phyloP scores from a whole-genome alignment of 2,329 filamentous ascomycete species.

The Aspergillus proliferans region DNA sequence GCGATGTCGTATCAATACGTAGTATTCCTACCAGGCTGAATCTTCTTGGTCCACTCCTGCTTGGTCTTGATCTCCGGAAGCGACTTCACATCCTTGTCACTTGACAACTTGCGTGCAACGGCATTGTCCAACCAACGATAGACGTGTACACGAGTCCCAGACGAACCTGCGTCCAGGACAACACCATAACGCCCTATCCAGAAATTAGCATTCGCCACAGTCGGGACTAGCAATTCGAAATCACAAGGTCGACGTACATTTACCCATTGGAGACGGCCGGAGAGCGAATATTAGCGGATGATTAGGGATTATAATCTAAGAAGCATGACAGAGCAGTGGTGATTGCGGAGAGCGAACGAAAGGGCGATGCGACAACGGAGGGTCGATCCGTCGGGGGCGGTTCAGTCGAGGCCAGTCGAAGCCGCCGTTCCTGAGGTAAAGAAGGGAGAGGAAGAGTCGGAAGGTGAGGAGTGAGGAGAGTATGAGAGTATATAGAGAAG shows the following conservation, averaged over 20 bases:
- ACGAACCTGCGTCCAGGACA: slow-evolving; percentile 95
- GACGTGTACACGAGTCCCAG: slow-evolving; percentile 87
- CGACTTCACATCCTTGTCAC: slow-evolving; percentile 54
- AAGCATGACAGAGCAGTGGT: slow-evolving; percentile 25
- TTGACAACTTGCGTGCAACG: slow-evolving; percentile 57
- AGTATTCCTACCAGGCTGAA: slow-evolving; percentile 62
- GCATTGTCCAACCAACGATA: slow-evolving; percentile 85
- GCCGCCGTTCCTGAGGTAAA: background rate
- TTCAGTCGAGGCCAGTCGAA: background rate
- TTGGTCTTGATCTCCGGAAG: slow-evolving; percentile 78
- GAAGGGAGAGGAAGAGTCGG: background rate
- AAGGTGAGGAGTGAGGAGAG: background rate
- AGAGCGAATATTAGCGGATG: slow-evolving; percentile 4
- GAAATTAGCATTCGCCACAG: background rate
- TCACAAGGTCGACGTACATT: slow-evolving; percentile 26
- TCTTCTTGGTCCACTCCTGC: slow-evolving; percentile 87
- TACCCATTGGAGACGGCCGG: slow-evolving; percentile 33
- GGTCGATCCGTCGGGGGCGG: too few relatives aligned
- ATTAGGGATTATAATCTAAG: slow-evolving; percentile 11
- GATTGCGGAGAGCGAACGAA: slow-evolving; percentile 2
- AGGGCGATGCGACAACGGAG: background rate
- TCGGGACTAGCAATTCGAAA: slow-evolving; percentile 1
- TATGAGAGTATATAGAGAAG: background rate
- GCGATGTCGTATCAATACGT: background rate
- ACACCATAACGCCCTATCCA: slow-evolving; percentile 68